A percentile compares a stretch with the other conserved stretches of the same genome.
Conservation (phyloP, 2,329 filamentous ascomycete genomes). For the Fusarium veterinarium region DNA sequence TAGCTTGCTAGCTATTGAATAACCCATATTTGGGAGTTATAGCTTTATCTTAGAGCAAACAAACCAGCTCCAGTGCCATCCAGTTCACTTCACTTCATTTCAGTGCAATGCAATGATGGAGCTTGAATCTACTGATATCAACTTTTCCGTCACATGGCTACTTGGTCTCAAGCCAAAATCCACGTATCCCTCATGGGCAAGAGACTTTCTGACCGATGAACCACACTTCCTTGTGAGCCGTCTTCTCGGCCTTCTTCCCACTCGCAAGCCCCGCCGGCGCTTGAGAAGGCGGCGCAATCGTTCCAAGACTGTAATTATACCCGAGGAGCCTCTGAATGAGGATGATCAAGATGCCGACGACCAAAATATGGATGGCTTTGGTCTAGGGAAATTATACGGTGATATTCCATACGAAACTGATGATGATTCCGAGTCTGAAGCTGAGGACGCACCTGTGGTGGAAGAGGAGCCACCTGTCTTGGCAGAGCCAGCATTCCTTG, state of each 20-base stretch:
- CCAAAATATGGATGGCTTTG: constrained; percentile 30
- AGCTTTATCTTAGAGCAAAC: constrained; percentile 38
- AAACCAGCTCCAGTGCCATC: constrained; percentile 10
- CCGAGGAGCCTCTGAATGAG: constrained; percentile 14
- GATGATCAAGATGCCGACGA: constrained; percentile 22
- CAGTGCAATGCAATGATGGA: constrained; percentile 41
- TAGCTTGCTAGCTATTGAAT: constrained; percentile 18
- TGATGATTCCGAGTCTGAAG: constrained; percentile 38
- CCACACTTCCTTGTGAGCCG: constrained; percentile 47
- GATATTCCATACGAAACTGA: constrained; percentile 37
- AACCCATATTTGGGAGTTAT: constrained; percentile 28
- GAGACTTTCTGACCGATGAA: constrained; percentile 42
- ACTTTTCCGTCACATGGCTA: constrained; percentile 47
- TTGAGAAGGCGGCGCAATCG: constrained; percentile 38
- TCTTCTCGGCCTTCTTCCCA: constrained; percentile 44
- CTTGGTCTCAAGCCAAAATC: constrained; percentile 44
- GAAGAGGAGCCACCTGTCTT: constrained; percentile 41
- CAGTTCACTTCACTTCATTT: not conserved
- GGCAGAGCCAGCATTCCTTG: constrained; percentile 44
- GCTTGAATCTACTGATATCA: constrained; percentile 43
- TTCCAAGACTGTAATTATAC: constrained; percentile 23
- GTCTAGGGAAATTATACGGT: constrained; percentile 41
- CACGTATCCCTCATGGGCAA: constrained; percentile 42
- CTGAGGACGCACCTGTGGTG: constrained; percentile 23
- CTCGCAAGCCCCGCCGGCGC: constrained; percentile 32